phyloP scores from a whole-genome alignment of 1,284 basidiomycete genomes.

The Marasmius tenuissimus region DNA sequence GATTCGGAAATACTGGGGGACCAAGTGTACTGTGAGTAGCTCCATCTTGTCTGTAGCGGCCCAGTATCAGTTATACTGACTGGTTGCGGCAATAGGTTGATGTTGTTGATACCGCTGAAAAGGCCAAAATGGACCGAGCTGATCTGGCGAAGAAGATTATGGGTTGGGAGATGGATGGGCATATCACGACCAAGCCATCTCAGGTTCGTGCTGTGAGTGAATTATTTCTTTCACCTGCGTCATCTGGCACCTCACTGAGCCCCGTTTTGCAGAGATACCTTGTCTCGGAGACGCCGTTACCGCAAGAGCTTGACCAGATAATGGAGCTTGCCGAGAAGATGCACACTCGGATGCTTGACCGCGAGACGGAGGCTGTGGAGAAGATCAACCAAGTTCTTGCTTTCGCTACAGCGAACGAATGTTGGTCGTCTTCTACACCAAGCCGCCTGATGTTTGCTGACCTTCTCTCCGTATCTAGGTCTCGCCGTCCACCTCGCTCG shows the following conservation, averaged over 20 bases:
- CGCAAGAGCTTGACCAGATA: slow-evolving; percentile 33
- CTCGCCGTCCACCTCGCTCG: slow-evolving; percentile 41
- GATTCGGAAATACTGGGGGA: slow-evolving; percentile 35
- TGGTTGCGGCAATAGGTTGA: slow-evolving; percentile 34
- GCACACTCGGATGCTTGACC: slow-evolving; percentile 37
- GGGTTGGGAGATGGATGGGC: slow-evolving; percentile 36
- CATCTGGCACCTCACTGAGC: not conserved
- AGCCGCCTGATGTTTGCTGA: not conserved
- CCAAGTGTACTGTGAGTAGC: slow-evolving; percentile 29
- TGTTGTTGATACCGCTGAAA: slow-evolving; percentile 29
- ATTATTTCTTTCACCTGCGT: not conserved
- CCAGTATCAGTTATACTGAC: not conserved
- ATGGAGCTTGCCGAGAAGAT: slow-evolving; percentile 34
- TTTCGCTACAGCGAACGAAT: slow-evolving; percentile 45
- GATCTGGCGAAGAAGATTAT: slow-evolving; percentile 36
- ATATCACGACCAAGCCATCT: slow-evolving; percentile 35
- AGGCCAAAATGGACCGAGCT: slow-evolving; percentile 30
- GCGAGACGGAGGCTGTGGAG: slow-evolving; percentile 43
- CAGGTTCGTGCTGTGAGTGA: slow-evolving; percentile 42
- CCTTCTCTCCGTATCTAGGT: slow-evolving; percentile 29
- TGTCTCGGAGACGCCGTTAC: slow-evolving; percentile 35
- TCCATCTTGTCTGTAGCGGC: not conserved
- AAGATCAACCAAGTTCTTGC: slow-evolving; percentile 42
- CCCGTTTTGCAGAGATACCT: slow-evolving; percentile 34
- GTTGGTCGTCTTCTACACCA: slow-evolving; percentile 27